Conservation (phyloP, 352 stramenopile genomes). For the Lagenidium giganteum region DNA sequence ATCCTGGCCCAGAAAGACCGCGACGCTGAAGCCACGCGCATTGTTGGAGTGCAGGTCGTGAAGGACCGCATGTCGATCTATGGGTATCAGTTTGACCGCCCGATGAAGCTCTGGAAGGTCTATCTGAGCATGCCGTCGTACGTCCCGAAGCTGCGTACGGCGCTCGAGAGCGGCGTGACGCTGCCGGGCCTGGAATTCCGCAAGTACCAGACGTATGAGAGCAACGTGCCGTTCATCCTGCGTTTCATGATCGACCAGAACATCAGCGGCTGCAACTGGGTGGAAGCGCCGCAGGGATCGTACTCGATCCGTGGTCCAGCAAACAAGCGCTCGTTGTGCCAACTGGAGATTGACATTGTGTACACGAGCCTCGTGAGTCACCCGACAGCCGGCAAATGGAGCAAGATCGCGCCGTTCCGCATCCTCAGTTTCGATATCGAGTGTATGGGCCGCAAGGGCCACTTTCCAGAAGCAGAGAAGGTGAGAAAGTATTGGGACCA, state of each 20-base stretch:
- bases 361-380: slow-evolving; percentile 96
- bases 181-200: slow-evolving; percentile 58
- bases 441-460: slow-evolving; percentile 97
- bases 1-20: slow-evolving; percentile 48
- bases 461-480: slow-evolving; percentile 86
- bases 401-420: slow-evolving; percentile 95
- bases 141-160: slow-evolving; percentile 89
- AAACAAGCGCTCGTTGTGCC: slow-evolving; percentile 85
- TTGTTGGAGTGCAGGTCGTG: slow-evolving; percentile 73
- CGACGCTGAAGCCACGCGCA: slow-evolving; percentile 33
- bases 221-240: slow-evolving; percentile 98
- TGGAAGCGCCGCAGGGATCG: slow-evolving; percentile 89
- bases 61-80: slow-evolving; percentile 83
- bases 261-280: slow-evolving; percentile 97
- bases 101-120: slow-evolving; percentile 84
- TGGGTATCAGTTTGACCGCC: slow-evolving; percentile 78
- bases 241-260: slow-evolving; percentile 99
- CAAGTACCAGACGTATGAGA: slow-evolving; percentile 94
- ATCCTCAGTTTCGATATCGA: slow-evolving; percentile 99
- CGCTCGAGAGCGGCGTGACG: slow-evolving; percentile 86
- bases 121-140: slow-evolving; percentile 94
- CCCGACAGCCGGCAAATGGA: slow-evolving; percentile 92
- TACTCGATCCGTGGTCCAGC: slow-evolving; percentile 81
- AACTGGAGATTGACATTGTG: slow-evolving; percentile 98
- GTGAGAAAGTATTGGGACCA: slow-evolving; percentile 19